phyloP scores from a whole-genome alignment of 179 eudicot species.

The Dionaea muscipula region DNA sequence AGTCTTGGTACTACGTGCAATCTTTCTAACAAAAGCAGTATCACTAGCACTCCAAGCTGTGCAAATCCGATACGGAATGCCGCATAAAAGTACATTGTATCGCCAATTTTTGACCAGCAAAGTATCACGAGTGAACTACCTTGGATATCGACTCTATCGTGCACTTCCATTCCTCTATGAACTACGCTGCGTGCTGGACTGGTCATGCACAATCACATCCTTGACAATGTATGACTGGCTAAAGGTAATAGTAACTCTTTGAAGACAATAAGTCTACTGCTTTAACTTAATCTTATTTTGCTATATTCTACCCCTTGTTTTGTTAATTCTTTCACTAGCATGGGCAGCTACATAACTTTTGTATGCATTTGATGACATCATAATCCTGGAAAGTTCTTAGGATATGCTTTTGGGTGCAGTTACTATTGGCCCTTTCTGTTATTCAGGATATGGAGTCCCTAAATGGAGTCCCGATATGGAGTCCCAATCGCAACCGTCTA shows the following conservation, averaged over 20 bases:
- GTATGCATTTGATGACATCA: too few relatives aligned
- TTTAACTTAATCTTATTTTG: background rate
- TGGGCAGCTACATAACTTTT: too few relatives aligned
- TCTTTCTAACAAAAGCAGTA: constrained; percentile 74
- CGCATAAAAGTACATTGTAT: constrained; percentile 91
- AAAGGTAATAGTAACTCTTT: constrained; percentile 44
- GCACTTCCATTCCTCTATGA: constrained; percentile 97
- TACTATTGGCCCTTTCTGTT: too few relatives aligned
- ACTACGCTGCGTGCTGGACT: constrained; percentile 93
- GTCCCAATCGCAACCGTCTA: too few relatives aligned
- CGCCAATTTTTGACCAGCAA: constrained; percentile 87
- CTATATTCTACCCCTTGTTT: background rate
- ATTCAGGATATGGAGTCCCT: too few relatives aligned
- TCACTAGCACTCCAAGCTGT: constrained; percentile 93
- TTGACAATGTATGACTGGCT: constrained; percentile 99
- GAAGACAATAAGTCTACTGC: background rate
- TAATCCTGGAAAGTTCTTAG: too few relatives aligned
- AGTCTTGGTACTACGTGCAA: constrained; percentile 75
- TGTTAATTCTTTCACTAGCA: background rate
- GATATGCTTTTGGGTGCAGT: too few relatives aligned
- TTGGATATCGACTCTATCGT: constrained; percentile 85
- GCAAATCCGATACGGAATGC: constrained; percentile 88
- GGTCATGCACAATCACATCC: constrained; percentile 97
- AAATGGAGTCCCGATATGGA: too few relatives aligned
- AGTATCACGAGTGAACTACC: constrained; percentile 63